These are phyloP conservation scores for Hordeum vulgare DNA, from an alignment of 176 grass and related monocot genomes.

Conservation along the genomic window DNA sequence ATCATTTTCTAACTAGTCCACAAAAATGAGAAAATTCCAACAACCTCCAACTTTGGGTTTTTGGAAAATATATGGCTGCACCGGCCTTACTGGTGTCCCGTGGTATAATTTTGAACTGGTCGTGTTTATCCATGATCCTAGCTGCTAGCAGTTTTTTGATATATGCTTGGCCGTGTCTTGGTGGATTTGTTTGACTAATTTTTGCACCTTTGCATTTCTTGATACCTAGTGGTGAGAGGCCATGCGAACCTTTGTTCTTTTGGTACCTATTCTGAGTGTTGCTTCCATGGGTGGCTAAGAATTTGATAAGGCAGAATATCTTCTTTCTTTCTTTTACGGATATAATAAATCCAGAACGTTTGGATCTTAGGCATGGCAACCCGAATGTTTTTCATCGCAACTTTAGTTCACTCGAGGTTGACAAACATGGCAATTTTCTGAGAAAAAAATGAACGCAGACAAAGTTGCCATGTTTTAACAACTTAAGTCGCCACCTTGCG, in stretches of 20 bases:
- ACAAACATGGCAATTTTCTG: no score
- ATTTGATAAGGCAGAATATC: constrained; percentile 8
- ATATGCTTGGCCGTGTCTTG: background rate
- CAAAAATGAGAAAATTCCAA: background rate
- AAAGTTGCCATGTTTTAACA: no score
- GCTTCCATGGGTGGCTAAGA: constrained; percentile 30
- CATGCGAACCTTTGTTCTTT: constrained; percentile 16
- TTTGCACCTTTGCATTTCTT: constrained; percentile 16
- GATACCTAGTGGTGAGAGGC: constrained; percentile 11
- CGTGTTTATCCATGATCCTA: background rate
- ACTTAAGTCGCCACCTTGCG: no score
- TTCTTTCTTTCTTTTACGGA: constrained; percentile 15
- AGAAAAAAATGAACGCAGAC: no score
- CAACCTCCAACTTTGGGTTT: background rate
- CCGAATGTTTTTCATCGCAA: no score
- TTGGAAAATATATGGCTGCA: background rate
- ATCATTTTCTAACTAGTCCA: background rate
- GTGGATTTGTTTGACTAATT: background rate
- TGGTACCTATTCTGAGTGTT: constrained; percentile 28
- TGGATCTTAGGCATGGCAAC: no score
- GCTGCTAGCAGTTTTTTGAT: background rate
- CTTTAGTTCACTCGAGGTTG: no score
- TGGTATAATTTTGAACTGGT: constrained; percentile 1
- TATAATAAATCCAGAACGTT: no score
- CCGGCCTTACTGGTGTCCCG: background rate